Evolutionary conservation across 2,329 filamentous ascomycete species (phyloP), one percentile per base, ranked within the genome.

Genomic region (Hypoxylon sp.): DNA sequence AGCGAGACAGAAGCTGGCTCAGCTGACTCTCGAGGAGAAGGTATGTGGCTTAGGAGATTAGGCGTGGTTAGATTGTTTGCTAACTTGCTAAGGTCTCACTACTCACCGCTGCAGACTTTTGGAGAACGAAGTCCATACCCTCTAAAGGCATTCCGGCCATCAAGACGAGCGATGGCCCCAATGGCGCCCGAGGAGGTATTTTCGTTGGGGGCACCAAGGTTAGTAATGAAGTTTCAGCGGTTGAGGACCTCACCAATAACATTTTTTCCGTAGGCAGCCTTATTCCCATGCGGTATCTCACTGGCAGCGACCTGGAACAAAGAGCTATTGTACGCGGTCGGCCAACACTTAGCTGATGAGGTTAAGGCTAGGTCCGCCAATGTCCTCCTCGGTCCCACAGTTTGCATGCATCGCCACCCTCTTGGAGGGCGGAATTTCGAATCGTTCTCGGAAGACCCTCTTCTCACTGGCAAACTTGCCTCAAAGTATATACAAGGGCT

Each of bases 401-500:
- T 94, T 35, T 94, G 93, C 81, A 91, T 94, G 84, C 93, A 96
- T 75, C 88, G 93, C 14, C 92, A 92, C 54, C 93, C 93, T 0
- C 84, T 96, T 0, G 93, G 93, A n/a, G 93, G 93, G 17, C 87
- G 93, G 66, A 94, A 94, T 71, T 97, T 96, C 73, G 93, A 97
- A 80, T 94, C 92, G 0, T 96, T 94, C 78, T 94, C 92, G 0
- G 93, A 96, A 78, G 93, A 96, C 72, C 93, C 93, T 0, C 86
- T 91, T 9, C 84, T 97, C 4, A 93, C 92, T 0, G 92, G 92
- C 33, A 91, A 90, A 69, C 82, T 94, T 67, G 91, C 91, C 11
- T 88, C 91, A 0, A 86, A 91, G 66, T 92, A 92, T 69, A 90
- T 93, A 75, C 89, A 87, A 52, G 92, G 91, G 6, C 82, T 92